Evolutionary conservation across 2,329 filamentous ascomycete species (phyloP).

Genomic region (Clonostachys sp.): DNA sequence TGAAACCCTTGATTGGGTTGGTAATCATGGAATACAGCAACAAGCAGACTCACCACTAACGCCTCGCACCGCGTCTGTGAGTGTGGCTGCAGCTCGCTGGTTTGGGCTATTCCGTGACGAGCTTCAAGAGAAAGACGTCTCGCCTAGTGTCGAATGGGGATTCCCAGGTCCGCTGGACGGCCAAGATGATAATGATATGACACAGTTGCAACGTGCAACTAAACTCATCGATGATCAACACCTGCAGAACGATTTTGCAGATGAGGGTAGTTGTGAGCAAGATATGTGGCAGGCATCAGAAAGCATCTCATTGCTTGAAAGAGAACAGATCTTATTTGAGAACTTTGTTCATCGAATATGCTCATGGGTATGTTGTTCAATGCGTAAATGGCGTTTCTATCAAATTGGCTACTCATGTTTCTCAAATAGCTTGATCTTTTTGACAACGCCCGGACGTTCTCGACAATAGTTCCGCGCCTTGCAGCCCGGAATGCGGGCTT

Average conservation of each 20-base stretch:
- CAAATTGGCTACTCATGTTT: background rate
- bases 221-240: conserved; percentile 8
- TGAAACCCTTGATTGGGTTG: background rate
- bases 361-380: conserved; percentile 10
- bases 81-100: conserved; percentile 14
- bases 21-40: conserved; percentile 1
- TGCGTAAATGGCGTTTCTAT: background rate
- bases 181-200: conserved; percentile 1
- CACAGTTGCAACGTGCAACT: conserved; percentile 4
- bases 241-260: background rate
- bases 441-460: conserved; percentile 11
- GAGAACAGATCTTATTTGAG: conserved; percentile 13
- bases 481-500: conserved; percentile 43
- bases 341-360: conserved; percentile 15
- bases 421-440: conserved; percentile 12
- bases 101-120: conserved; percentile 9
- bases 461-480: conserved; percentile 10
- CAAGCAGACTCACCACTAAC: conserved; percentile 11
- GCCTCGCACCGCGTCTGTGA: conserved; percentile 12
- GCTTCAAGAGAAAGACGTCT: background rate
- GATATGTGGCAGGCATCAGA: conserved; percentile 12
- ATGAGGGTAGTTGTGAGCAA: conserved; percentile 6
- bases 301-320: conserved; percentile 10
- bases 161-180: conserved; percentile 1
- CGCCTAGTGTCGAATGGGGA: conserved; percentile 1